phyloP scores from a whole-genome alignment of 2,329 filamentous ascomycete species.

The Tolypocladium capitatum region DNA sequence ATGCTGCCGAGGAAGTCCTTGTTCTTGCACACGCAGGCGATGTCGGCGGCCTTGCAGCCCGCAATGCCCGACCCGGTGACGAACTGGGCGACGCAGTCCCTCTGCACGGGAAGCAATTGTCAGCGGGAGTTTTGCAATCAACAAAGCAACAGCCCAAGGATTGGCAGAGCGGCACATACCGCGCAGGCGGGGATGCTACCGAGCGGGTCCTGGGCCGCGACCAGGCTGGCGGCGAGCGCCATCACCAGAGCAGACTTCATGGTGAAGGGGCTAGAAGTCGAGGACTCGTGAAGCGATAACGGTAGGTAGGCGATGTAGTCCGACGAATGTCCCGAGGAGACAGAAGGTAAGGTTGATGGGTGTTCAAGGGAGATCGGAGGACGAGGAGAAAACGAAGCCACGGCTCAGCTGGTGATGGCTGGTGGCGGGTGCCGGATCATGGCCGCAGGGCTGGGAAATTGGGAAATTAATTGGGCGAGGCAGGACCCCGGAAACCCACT shows the following conservation, averaged over 20 bases:
- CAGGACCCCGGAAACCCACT: too few species aligned
- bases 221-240: constrained; percentile 18
- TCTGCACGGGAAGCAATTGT: constrained; percentile 8
- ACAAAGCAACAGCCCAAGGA: neutral
- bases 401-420: neutral
- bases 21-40: constrained; percentile 29
- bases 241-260: constrained; percentile 24
- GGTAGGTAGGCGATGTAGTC: neutral
- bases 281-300: neutral
- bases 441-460: neutral
- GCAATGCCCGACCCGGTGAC: constrained; percentile 20
- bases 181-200: constrained; percentile 23
- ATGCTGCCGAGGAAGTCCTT: constrained; percentile 24
- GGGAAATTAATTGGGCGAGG: too few species aligned
- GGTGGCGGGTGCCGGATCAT: too few species aligned
- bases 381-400: neutral
- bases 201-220: constrained; percentile 16
- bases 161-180: constrained; percentile 15
- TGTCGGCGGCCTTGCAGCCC: constrained; percentile 24
- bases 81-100: constrained; percentile 19
- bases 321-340: neutral
- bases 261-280: constrained; percentile 3
- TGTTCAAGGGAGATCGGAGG: neutral
- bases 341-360: neutral
- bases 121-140: neutral